These are phyloP conservation scores for Saururus chinensis DNA, from an alignment of 164 flowering plant species.

Conservation along the genomic window DNA sequence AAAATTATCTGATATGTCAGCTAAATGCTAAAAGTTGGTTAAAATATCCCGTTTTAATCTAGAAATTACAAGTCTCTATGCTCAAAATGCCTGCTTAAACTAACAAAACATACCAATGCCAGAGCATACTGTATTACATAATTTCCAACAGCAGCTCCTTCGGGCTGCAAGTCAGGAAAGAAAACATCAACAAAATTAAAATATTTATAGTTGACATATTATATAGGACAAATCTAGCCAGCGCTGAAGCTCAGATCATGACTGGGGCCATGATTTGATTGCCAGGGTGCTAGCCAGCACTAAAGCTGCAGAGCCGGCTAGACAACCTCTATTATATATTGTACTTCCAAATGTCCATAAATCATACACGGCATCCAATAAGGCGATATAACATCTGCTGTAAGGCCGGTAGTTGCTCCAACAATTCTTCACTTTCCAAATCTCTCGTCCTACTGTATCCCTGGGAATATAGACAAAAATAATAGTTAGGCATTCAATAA, in stretches of 20 bases:
- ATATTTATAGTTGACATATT: no score
- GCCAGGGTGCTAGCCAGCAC: no score
- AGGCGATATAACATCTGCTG: constrained; percentile 92
- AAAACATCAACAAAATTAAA: not conserved
- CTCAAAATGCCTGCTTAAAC: no score
- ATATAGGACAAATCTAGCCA: no score
- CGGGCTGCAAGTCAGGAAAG: constrained; percentile 54
- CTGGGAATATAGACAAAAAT: constrained; percentile 21
- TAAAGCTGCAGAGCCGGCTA: no score
- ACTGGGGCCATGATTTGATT: no score
- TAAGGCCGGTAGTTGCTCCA: constrained; percentile 93
- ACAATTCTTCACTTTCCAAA: constrained; percentile 66
- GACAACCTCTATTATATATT: no score
- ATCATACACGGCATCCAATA: constrained; percentile 82
- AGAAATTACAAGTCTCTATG: not conserved
- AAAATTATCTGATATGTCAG: not conserved
- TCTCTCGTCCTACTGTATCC: constrained; percentile 90
- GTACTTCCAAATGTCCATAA: constrained; percentile 1
- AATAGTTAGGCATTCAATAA: not conserved
- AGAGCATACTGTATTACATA: constrained; percentile 87
- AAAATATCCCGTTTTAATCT: not conserved
- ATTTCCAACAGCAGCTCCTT: constrained; percentile 86
- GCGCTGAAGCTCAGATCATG: no score
- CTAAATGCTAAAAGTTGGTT: not conserved
- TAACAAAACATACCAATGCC: constrained; percentile 61